A percentile compares a stretch with the other conserved stretches of the same genome.
phyloP scores from a whole-genome alignment of 2,329 filamentous ascomycete genomes.

The Monosporascus cannonballus region DNA sequence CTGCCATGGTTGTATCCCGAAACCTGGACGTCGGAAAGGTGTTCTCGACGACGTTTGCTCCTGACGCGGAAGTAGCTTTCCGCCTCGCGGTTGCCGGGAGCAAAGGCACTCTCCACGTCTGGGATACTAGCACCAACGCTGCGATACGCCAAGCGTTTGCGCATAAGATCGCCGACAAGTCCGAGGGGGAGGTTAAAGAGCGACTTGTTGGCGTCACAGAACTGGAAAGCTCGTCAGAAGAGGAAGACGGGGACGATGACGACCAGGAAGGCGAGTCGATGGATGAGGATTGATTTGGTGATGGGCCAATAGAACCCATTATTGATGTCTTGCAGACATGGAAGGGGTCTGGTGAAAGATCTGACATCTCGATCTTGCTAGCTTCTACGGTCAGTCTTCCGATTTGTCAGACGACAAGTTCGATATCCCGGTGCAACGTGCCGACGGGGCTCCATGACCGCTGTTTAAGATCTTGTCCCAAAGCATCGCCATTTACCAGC shows the following conservation, averaged over 20 bases:
- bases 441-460: too few species aligned
- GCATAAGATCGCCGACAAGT: constrained; percentile 51
- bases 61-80: constrained; percentile 87
- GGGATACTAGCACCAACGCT: constrained; percentile 92
- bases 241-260: constrained; percentile 34
- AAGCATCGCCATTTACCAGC: too few species aligned
- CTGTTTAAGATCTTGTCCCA: too few species aligned
- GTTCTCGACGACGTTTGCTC: constrained; percentile 85
- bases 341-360: background rate
- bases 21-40: constrained; percentile 93
- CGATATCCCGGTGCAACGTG: too few species aligned
- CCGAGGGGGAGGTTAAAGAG: constrained; percentile 63
- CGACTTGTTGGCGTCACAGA: constrained; percentile 68
- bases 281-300: constrained; percentile 44
- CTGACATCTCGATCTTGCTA: background rate
- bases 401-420: too few species aligned
- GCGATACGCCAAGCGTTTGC: constrained; percentile 82
- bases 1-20: constrained; percentile 83
- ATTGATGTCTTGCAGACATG: background rate
- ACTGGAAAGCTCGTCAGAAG: constrained; percentile 50
- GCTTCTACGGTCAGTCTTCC: too few species aligned
- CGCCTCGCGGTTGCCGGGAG: constrained; percentile 89
- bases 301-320: background rate
- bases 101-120: constrained; percentile 86
- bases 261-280: constrained; percentile 39